Evolutionary conservation across 192 early-diverging fungal species (phyloP), one percentile per base, ranked within the genome.

Genomic region (Gigaspora rosea): DNA sequence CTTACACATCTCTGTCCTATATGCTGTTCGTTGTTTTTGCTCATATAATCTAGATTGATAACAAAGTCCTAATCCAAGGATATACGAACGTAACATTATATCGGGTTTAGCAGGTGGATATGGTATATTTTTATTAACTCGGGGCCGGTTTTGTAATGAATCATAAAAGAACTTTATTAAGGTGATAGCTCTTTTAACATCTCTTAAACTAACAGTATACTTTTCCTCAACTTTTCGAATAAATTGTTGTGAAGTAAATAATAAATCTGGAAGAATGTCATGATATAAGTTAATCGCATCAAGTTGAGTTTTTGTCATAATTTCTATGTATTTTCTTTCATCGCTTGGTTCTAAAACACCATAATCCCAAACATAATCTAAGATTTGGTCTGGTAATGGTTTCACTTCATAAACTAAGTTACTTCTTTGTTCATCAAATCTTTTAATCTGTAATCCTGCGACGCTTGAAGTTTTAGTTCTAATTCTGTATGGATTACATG

Each of bases 351-450:
- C 27, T 4, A 74, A 51, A 22, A 74, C 54, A 61, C 73, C 73
- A 54, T 59, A 74, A 54, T 74, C 73, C 73, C 73, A 74, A 51
- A 74, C 59, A 61, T 61, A 74, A 51, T 74, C 73, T 32, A 74
- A 41, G 20, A 74, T 33, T 57, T 74, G 54, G 18, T 74, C 56
- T 18, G 73, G 73, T 36, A 74, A 51, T 32, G 73, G 73, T 27
- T 74, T 16, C 15, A 74, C 73, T 61, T 74, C 46, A 54, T 74
- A 74, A 22, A 74, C 73, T 7, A 74, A 51, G n/a, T 74, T 15
- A 61, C 73, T 71, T 1, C 49, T 74, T 61, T 74, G 73, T 59
- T 74, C 73, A 0, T 74, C 52, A 11, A 56, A 20, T 74, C 20
- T 36, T 59, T 56, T 74, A n/a, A 15, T 61, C 52, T 54, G 15